Conservation (phyloP, 306 rosid genomes). For the Malus fusca region DNA sequence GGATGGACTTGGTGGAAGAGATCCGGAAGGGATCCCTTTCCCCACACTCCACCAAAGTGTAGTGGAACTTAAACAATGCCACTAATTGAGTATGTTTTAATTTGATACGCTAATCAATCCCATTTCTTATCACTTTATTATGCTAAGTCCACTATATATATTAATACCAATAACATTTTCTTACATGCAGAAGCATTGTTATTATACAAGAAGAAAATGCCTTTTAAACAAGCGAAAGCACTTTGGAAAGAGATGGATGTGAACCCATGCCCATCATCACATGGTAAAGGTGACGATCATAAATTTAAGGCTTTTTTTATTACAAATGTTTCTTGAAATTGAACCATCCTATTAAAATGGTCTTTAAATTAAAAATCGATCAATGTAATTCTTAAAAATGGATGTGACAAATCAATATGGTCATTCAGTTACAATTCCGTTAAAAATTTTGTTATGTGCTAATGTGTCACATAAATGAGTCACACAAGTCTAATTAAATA, state of each 20-base stretch:
- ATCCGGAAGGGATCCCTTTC: too few relatives aligned
- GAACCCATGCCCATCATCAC: neutral
- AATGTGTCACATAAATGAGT: too few relatives aligned
- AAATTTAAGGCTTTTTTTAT: neutral
- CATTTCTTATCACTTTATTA: neutral
- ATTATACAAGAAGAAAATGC: neutral
- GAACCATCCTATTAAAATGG: too few relatives aligned
- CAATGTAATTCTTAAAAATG: too few relatives aligned
- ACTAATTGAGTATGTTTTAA: neutral
- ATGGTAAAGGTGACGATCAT: neutral
- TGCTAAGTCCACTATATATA: neutral
- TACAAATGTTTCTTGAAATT: too few relatives aligned
- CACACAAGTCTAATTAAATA: too few relatives aligned
- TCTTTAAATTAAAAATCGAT: too few relatives aligned
- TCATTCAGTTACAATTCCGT: too few relatives aligned
- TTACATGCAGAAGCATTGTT: neutral
- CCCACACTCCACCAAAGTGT: neutral
- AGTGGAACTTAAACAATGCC: neutral
- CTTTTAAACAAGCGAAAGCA: neutral
- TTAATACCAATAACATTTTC: neutral
- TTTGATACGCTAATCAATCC: neutral
- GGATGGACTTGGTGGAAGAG: too few relatives aligned
- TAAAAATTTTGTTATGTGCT: too few relatives aligned
- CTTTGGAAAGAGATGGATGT: neutral
- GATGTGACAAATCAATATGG: too few relatives aligned